Percentiles rank a stretch among this genome's conserved stretches.
These are phyloP conservation scores for Solanum ahanhuiri DNA, from an alignment of 257 asterid genomes.

Conservation along the genomic window DNA sequence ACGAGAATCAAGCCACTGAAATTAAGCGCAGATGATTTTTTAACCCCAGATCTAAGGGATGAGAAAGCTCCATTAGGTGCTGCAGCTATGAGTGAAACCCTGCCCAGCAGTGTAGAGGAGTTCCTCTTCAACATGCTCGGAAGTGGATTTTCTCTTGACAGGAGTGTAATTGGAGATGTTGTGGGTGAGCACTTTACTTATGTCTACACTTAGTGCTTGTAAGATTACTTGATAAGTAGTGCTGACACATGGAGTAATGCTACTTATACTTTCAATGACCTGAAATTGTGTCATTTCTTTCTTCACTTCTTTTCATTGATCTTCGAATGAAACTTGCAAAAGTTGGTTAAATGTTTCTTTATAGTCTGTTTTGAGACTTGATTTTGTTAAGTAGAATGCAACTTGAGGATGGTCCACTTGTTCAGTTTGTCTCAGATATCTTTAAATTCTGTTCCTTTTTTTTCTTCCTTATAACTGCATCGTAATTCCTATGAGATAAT, in stretches of 20 bases:
- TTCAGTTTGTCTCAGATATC: not conserved
- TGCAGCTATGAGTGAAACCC: slow-evolving; percentile 19
- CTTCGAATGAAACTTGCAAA: not conserved
- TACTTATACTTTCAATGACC: not conserved
- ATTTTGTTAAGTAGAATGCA: not conserved
- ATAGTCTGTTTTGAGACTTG: not conserved
- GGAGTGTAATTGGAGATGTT: slow-evolving; percentile 42
- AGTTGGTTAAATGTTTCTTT: not conserved
- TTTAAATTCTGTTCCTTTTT: not conserved
- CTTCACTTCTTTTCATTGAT: not conserved
- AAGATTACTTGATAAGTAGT: not conserved
- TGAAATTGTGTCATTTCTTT: not conserved
- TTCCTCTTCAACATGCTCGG: slow-evolving; percentile 73
- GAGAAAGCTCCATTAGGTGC: slow-evolving; percentile 27
- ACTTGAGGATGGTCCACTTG: not conserved
- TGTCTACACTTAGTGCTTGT: not conserved
- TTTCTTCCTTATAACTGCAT: not conserved
- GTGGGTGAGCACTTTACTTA: slow-evolving; percentile 39
- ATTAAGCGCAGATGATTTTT: slow-evolving; percentile 39
- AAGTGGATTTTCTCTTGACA: slow-evolving; percentile 56
- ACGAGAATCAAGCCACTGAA: slow-evolving; percentile 44
- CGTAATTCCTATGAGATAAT: not conserved
- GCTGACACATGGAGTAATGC: not conserved
- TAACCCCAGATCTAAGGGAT: slow-evolving; percentile 45
- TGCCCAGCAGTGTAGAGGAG: slow-evolving; percentile 36